Evolutionary conservation across 2,329 filamentous ascomycete genomes (phyloP).

Genomic region (Bipolaris bicolor): DNA sequence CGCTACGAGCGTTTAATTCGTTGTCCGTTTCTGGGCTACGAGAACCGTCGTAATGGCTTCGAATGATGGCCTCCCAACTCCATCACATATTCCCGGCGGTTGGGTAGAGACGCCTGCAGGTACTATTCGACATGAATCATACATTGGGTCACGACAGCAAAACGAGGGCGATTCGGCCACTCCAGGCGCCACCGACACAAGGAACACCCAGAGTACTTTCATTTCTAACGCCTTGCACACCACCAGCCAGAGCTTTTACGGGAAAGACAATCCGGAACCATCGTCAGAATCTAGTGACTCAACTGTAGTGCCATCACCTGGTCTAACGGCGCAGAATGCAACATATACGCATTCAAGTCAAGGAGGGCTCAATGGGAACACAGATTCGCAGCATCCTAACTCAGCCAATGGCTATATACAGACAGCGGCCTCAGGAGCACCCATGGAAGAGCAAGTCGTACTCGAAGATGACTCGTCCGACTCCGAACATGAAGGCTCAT

Average conservation of each 20-base stretch:
- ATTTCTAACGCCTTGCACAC: conserved; percentile 31
- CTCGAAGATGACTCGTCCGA: conserved; percentile 24
- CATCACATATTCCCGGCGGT: conserved; percentile 42
- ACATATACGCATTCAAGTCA: background rate
- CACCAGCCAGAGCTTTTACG: conserved; percentile 22
- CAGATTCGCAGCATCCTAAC: background rate
- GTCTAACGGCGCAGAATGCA: conserved; percentile 4
- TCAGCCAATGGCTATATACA: background rate
- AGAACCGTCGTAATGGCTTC: conserved; percentile 32
- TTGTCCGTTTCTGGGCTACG: conserved; percentile 4
- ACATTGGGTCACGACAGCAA: conserved; percentile 25
- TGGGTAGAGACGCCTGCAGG: conserved; percentile 46
- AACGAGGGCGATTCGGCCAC: conserved; percentile 8
- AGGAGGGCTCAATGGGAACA: background rate
- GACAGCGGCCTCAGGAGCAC: conserved; percentile 5
- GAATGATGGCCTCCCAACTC: conserved; percentile 42
- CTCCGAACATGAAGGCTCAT: conserved; percentile 31
- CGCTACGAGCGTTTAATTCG: background rate
- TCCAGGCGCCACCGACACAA: conserved; percentile 2
- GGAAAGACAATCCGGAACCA: conserved; percentile 11
- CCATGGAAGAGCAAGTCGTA: conserved; percentile 23
- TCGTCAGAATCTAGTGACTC: conserved; percentile 21
- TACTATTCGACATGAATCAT: conserved; percentile 30
- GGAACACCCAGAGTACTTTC: conserved; percentile 13
- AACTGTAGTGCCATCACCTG: conserved; percentile 18